These are phyloP conservation scores for Oryza australiensis DNA, from an alignment of 176 grass and related monocot genomes.

Conservation along the genomic window DNA sequence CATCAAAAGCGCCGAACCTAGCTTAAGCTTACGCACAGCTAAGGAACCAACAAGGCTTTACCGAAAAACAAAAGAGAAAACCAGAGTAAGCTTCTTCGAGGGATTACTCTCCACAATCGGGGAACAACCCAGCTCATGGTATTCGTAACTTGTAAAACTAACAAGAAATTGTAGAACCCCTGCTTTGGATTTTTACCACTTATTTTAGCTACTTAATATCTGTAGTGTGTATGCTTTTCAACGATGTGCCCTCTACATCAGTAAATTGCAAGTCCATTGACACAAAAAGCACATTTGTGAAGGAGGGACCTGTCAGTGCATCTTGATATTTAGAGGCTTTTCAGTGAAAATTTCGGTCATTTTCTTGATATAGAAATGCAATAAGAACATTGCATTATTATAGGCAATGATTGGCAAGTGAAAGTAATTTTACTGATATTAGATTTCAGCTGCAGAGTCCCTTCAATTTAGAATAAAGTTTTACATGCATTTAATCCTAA, in stretches of 20 bases:
- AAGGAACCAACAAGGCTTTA: too few relatives aligned
- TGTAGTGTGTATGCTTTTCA: background rate
- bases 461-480: constrained; percentile 11
- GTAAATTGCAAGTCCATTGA: background rate
- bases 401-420: background rate
- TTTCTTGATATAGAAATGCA: background rate
- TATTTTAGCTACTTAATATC: background rate
- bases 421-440: background rate
- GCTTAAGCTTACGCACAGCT: too few relatives aligned
- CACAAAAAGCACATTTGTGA: background rate
- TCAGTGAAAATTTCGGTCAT: background rate
- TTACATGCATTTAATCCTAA: background rate
- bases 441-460: background rate
- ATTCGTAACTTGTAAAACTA: background rate
- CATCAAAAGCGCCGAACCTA: too few relatives aligned
- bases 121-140: too few relatives aligned
- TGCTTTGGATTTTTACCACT: background rate
- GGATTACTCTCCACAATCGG: too few relatives aligned
- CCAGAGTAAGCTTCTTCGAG: too few relatives aligned
- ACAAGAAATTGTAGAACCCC: background rate
- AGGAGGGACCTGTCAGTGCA: too few relatives aligned
- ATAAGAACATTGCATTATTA: background rate
- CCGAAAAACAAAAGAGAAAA: too few relatives aligned
- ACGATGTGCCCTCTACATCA: background rate
- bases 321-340: background rate